phyloP scores from a whole-genome alignment of 257 asterid genomes.

The Solanum pennellii region DNA sequence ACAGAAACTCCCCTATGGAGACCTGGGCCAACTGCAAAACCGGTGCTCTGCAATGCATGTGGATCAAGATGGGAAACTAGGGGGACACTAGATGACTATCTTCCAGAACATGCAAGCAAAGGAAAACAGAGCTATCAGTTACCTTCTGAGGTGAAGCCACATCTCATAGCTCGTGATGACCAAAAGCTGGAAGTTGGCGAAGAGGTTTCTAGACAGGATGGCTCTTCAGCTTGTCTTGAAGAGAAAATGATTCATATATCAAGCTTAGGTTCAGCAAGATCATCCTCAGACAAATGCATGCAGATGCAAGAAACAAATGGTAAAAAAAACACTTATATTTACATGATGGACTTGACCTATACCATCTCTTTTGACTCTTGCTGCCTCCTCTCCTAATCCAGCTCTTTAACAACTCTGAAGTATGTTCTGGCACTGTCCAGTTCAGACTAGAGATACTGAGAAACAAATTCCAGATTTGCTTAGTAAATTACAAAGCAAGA shows the following conservation, averaged over 20 bases:
- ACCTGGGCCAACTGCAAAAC: constrained; percentile 15
- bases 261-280: background rate
- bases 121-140: background rate
- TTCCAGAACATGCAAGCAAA: background rate
- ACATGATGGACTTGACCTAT: background rate
- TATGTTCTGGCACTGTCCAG: background rate
- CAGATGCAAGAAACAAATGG: background rate
- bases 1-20: constrained; percentile 18
- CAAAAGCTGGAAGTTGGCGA: background rate
- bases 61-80: constrained; percentile 17
- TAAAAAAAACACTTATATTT: background rate
- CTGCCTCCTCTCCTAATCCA: background rate
- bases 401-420: background rate
- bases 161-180: background rate
- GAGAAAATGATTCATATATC: background rate
- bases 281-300: background rate
- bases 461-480: background rate
- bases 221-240: background rate
- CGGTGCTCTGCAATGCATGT: constrained; percentile 25
- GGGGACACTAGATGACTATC: constrained; percentile 3
- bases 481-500: background rate
- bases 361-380: background rate
- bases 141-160: background rate
- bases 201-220: background rate
- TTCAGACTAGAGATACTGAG: background rate